phyloP scores from a whole-genome alignment of 768 basidiomycete species.

The Termitomyces sp. region DNA sequence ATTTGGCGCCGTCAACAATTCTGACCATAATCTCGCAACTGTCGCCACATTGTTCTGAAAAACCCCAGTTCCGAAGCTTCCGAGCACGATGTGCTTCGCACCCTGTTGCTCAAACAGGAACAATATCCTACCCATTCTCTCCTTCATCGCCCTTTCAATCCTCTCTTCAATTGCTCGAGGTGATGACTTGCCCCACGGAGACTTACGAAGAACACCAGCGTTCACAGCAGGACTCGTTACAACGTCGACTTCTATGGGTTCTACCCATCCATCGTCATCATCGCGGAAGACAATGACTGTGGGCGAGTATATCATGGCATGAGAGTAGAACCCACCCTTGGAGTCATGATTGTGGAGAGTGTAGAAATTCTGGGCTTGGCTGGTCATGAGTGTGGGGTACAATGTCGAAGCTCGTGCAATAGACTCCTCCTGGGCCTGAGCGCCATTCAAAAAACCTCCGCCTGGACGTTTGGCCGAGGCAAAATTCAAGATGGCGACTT shows the following conservation, averaged over 20 bases:
- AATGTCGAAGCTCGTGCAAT: conserved; percentile 75
- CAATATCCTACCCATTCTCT: conserved; percentile 68
- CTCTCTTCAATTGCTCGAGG: conserved; percentile 22
- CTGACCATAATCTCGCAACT: conserved; percentile 63
- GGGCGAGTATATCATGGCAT: conserved; percentile 77
- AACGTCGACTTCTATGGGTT: conserved; percentile 60
- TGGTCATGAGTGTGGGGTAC: conserved; percentile 57
- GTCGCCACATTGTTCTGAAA: conserved; percentile 61
- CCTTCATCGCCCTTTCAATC: conserved; percentile 59
- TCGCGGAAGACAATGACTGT: conserved; percentile 58
- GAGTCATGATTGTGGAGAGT: conserved; percentile 46
- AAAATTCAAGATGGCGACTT: conserved; percentile 70
- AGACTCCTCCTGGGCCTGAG: conserved; percentile 79
- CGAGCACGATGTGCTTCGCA: conserved; percentile 58
- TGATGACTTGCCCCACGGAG: conserved; percentile 12
- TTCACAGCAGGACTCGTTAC: conserved; percentile 77
- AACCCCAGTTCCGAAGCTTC: conserved; percentile 77
- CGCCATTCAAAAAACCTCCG: conserved; percentile 71
- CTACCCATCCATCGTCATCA: conserved; percentile 53
- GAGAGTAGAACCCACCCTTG: conserved; percentile 63
- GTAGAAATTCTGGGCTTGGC: conserved; percentile 59
- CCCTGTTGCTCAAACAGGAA: conserved; percentile 62
- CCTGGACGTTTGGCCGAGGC: conserved; percentile 74
- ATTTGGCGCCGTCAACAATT: conserved; percentile 45
- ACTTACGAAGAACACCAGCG: conserved; percentile 43